Percentiles rank a stretch among this genome's conserved stretches.
These are phyloP conservation scores for Hippophae tibetana DNA, from an alignment of 306 rosid genomes.

Conservation along the genomic window DNA sequence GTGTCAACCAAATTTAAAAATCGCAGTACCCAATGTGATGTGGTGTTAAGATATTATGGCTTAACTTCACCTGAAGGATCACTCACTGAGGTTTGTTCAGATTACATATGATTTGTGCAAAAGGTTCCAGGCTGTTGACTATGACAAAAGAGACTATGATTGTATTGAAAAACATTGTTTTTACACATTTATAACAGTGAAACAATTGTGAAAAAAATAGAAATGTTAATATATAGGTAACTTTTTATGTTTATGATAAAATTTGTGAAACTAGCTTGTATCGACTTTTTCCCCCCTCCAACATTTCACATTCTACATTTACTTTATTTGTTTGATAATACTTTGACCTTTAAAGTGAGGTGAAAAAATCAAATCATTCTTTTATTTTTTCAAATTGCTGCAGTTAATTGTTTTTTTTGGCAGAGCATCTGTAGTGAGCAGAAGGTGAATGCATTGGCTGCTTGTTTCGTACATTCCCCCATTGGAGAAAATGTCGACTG, in stretches of 20 bases:
- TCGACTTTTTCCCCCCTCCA: no score
- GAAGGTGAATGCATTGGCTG: conserved; percentile 82
- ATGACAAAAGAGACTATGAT: not conserved
- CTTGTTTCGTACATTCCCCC: conserved; percentile 82
- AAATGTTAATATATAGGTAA: no score
- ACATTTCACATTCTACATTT: not conserved
- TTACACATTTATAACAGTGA: not conserved
- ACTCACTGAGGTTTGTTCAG: conserved; percentile 78
- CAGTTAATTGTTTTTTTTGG: conserved; percentile 17
- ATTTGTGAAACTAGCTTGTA: not conserved
- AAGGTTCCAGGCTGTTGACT: conserved; percentile 16
- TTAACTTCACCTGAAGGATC: conserved; percentile 91
- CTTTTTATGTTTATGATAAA: not conserved
- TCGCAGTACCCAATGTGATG: conserved; percentile 76
- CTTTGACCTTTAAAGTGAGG: not conserved
- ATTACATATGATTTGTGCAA: conserved; percentile 8
- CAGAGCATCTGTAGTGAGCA: conserved; percentile 86
- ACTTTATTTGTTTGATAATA: no score
- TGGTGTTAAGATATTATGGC: conserved; percentile 75
- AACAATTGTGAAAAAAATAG: no score
- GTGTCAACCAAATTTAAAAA: conserved; percentile 78
- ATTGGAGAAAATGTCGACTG: conserved; percentile 91
- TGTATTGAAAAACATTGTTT: not conserved
- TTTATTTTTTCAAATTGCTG: not conserved
- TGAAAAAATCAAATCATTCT: no score